Evolutionary conservation across 345 rosid genomes (phyloP).

Genomic region (Syzygium aqueum): DNA sequence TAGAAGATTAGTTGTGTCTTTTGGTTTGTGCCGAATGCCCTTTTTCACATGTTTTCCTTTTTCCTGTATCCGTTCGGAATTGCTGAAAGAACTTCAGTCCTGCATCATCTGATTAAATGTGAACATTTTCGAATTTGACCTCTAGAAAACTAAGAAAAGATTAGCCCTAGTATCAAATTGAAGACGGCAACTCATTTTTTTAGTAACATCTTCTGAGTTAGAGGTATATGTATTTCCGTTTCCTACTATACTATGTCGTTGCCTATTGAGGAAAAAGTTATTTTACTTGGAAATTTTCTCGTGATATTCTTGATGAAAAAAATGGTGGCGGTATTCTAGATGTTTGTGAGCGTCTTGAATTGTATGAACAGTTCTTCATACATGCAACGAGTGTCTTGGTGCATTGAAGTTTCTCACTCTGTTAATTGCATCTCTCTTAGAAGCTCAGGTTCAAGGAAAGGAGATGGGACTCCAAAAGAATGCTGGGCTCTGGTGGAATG

Average conservation of each 20-base stretch:
- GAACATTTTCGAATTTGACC: background rate
- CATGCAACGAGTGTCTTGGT: background rate
- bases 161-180: background rate
- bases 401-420: background rate
- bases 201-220: background rate
- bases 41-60: background rate
- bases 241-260: background rate
- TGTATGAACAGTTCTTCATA: background rate
- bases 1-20: background rate
- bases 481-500: constrained; percentile 95
- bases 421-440: constrained; percentile 22
- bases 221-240: background rate
- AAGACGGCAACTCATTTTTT: background rate
- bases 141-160: background rate
- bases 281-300: background rate
- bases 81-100: background rate
- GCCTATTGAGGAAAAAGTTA: background rate
- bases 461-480: constrained; percentile 88
- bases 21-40: background rate
- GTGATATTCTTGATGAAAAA: background rate
- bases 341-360: background rate
- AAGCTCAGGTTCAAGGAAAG: constrained; percentile 90
- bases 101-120: background rate
- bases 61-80: background rate
- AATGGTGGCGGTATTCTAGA: background rate